These are phyloP conservation scores for Fusarium mexicanum DNA, from an alignment of 2,329 filamentous ascomycete species.

Conservation along the genomic window DNA sequence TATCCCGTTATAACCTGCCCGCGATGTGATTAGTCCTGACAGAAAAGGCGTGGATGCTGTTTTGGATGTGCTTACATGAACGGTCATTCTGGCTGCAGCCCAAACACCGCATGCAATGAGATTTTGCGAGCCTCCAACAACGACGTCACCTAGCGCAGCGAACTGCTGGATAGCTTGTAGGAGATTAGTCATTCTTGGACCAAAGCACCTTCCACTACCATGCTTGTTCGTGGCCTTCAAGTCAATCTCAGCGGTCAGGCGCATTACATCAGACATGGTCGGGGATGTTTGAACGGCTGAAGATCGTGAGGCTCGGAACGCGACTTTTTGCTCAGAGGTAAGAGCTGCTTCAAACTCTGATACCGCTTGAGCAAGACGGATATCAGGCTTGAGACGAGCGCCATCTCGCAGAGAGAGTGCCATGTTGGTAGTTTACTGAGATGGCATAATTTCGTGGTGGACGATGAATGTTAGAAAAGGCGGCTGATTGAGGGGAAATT, in stretches of 20 bases:
- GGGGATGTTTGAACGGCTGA: constrained; percentile 40
- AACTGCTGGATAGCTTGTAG: constrained; percentile 55
- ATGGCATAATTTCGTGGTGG: neutral
- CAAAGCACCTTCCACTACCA: constrained; percentile 47
- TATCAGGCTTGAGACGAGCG: constrained; percentile 45
- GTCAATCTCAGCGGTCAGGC: constrained; percentile 52
- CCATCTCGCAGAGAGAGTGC: neutral
- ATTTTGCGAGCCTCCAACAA: constrained; percentile 55
- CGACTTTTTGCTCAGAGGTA: constrained; percentile 47
- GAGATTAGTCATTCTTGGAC: constrained; percentile 53
- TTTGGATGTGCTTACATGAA: neutral
- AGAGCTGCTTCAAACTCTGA: constrained; percentile 52
- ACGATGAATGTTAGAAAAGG: neutral
- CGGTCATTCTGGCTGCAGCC: constrained; percentile 52
- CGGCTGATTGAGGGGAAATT: neutral
- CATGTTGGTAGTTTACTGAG: neutral
- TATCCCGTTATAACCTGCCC: constrained; percentile 14
- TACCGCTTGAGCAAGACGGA: constrained; percentile 53
- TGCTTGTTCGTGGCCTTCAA: constrained; percentile 18
- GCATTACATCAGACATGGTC: constrained; percentile 50
- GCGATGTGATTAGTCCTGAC: neutral
- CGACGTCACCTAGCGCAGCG: constrained; percentile 50
- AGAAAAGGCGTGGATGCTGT: accelerated
- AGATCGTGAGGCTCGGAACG: constrained; percentile 38
- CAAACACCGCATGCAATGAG: constrained; percentile 56